Conservation (phyloP, 495 filamentous ascomycete genomes). For the Oleoguttula mirabilis region DNA sequence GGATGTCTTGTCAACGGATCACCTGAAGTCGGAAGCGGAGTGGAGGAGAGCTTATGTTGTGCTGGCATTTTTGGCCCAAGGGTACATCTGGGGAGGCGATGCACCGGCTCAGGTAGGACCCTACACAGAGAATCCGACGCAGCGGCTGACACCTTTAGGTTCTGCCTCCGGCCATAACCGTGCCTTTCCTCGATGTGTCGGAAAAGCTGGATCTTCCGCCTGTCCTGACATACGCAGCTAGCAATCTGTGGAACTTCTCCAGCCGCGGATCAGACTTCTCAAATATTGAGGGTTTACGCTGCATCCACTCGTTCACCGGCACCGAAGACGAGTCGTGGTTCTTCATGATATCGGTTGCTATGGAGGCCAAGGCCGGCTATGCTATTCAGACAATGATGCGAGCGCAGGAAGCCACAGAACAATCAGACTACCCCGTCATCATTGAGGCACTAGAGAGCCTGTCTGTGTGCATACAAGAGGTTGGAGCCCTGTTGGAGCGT, state of each 20-base stretch:
- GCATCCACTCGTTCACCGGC: conserved; percentile 81
- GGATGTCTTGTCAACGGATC: conserved; percentile 65
- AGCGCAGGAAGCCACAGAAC: conserved; percentile 69
- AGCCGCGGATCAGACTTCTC: conserved; percentile 67
- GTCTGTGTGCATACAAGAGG: conserved; percentile 76
- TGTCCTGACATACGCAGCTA: conserved; percentile 82
- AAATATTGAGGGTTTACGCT: conserved; percentile 70
- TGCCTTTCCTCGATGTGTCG: conserved; percentile 68
- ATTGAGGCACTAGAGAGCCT: conserved; percentile 59
- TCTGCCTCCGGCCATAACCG: conserved; percentile 69
- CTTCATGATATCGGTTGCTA: conserved; percentile 84
- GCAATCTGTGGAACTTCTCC: conserved; percentile 88
- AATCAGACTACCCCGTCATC: conserved; percentile 55
- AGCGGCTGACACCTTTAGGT: neutral
- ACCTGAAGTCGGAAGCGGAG: conserved; percentile 69
- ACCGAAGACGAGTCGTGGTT: conserved; percentile 95
- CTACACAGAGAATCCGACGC: neutral
- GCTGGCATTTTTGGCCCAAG: conserved; percentile 75
- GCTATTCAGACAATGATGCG: conserved; percentile 73
- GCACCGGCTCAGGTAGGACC: conserved; percentile 50
- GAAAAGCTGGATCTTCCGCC: conserved; percentile 76
- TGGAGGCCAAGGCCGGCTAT: conserved; percentile 80
- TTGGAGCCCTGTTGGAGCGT: conserved; percentile 56
- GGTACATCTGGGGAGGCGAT: conserved; percentile 87
- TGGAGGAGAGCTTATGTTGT: conserved; percentile 83